Evolutionary conservation across 2,329 filamentous ascomycete species (phyloP).

Genomic region (Epichloe bromicola): DNA sequence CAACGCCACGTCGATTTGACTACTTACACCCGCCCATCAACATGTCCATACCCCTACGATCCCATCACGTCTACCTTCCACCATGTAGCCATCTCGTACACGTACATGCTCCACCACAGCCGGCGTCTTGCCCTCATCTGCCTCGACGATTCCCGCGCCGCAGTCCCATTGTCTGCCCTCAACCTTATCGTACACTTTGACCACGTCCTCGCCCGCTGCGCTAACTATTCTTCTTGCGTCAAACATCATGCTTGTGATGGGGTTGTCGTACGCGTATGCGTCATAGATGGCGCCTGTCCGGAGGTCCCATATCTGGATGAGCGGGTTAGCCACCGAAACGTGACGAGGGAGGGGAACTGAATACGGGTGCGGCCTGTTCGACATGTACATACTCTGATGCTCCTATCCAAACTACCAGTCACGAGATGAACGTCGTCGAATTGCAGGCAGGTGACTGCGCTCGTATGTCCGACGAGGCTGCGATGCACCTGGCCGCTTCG

Average conservation of each 20-base stretch:
- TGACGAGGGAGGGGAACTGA: not conserved
- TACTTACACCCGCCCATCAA: conserved; percentile 14
- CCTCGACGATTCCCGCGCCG: conserved; percentile 63
- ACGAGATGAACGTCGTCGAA: conserved; percentile 95
- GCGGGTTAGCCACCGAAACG: conserved; percentile 9
- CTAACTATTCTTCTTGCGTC: conserved; percentile 79
- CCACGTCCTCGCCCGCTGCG: conserved; percentile 82
- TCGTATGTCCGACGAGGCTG: conserved; percentile 89
- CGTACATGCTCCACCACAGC: conserved; percentile 72
- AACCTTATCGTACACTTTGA: conserved; percentile 96
- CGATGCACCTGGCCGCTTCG: conserved; percentile 94
- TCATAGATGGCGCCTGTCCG: conserved; percentile 91
- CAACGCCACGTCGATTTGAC: too few species aligned
- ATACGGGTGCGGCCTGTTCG: too few species aligned
- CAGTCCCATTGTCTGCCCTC: conserved; percentile 96
- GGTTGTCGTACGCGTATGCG: conserved; percentile 86
- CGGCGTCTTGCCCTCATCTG: conserved; percentile 50
- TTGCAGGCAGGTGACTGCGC: conserved; percentile 83
- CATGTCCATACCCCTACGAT: conserved; percentile 86
- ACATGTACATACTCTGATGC: conserved; percentile 64
- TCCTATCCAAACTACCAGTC: conserved; percentile 83
- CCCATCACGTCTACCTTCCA: conserved; percentile 81
- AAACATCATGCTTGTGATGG: conserved; percentile 95
- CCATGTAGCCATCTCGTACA: conserved; percentile 85
- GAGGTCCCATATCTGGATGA: conserved; percentile 87